phyloP scores from a whole-genome alignment of 306 rosid genomes.

The Medicago truncatula region DNA sequence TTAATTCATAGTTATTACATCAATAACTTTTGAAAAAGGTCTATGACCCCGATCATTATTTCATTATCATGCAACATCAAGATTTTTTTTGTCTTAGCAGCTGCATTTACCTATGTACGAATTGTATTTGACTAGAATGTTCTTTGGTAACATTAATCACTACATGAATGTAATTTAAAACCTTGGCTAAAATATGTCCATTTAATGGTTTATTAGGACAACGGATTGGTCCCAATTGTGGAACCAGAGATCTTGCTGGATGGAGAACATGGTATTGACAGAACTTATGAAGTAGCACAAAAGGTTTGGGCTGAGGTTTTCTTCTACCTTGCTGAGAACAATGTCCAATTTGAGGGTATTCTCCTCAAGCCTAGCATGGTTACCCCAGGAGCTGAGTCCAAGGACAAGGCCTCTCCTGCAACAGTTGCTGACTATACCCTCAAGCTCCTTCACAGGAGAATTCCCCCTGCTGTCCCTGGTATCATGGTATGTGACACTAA shows the following conservation, averaged over 20 bases:
- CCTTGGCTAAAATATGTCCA: background rate
- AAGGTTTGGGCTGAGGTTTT: constrained; percentile 97
- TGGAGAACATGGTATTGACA: constrained; percentile 84
- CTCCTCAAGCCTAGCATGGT: constrained; percentile 99
- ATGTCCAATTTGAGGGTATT: constrained; percentile 85
- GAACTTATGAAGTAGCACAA: constrained; percentile 86
- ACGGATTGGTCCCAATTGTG: constrained; percentile 74
- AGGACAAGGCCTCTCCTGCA: constrained; percentile 77
- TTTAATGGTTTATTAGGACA: constrained; percentile 38
- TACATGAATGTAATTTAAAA: background rate
- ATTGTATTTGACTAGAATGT: background rate
- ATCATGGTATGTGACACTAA: constrained; percentile 60
- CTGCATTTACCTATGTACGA: background rate
- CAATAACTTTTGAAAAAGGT: background rate
- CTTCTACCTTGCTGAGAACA: constrained; percentile 93
- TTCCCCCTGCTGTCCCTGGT: constrained; percentile 97
- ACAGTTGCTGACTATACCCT: constrained; percentile 86
- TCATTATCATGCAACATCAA: background rate
- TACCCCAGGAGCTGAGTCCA: constrained; percentile 91
- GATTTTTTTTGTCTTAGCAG: background rate
- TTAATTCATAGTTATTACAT: background rate
- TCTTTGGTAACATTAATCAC: background rate
- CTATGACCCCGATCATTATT: background rate
- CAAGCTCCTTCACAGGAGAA: constrained; percentile 80
- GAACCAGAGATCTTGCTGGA: constrained; percentile 99